Conservation (phyloP, 2,329 filamentous ascomycete species). For the Chaetomiaceae sp. region DNA sequence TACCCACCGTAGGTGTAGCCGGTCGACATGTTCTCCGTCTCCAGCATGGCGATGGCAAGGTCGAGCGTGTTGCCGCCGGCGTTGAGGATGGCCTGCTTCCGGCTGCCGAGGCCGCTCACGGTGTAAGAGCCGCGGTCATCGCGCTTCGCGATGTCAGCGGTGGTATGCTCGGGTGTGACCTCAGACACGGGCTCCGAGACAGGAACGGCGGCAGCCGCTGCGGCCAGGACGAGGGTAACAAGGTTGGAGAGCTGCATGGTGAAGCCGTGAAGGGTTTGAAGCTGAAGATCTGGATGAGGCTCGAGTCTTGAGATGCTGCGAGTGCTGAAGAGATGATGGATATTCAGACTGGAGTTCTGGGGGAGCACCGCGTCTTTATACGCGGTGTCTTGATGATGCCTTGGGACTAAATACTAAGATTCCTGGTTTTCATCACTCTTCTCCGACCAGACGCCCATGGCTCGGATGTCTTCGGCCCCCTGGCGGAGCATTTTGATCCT, state of each 20-base stretch:
- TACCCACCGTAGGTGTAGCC: background rate
- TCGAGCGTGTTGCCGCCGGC: slow-evolving; percentile 2
- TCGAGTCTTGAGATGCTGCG: background rate
- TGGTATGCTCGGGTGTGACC: background rate
- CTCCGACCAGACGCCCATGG: no score
- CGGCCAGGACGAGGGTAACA: background rate
- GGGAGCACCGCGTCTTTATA: background rate
- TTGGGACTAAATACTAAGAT: no score
- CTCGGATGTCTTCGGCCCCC: no score
- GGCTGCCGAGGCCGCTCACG: background rate
- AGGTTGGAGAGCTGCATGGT: slow-evolving; percentile 1
- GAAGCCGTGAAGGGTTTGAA: background rate
- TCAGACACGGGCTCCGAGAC: background rate
- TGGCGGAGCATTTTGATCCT: no score
- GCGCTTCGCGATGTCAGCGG: background rate
- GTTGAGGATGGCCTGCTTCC: background rate
- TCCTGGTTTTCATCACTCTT: no score
- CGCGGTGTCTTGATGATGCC: no score
- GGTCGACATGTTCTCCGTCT: background rate
- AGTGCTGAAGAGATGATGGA: background rate
- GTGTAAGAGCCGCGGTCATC: slow-evolving; percentile 1
- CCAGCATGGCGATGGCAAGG: slow-evolving; percentile 3
- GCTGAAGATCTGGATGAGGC: background rate
- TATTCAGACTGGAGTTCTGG: background rate
- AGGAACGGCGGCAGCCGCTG: background rate